Evolutionary conservation across 2,329 filamentous ascomycete genomes (phyloP).

Genomic region (Davidsoniella virescens): DNA sequence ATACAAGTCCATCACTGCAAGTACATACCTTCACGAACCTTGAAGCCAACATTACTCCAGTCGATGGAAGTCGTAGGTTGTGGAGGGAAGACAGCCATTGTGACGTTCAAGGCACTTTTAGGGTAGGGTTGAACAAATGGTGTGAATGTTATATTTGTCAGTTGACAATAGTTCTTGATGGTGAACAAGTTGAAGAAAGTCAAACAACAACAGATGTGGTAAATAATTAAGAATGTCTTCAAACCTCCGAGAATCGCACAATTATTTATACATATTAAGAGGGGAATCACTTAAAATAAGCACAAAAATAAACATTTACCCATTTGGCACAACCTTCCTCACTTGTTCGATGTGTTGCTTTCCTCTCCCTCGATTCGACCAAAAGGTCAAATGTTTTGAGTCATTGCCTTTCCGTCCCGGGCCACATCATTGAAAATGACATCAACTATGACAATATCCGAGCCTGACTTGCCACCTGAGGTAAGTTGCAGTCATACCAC

Average conservation of each 20-base stretch:
- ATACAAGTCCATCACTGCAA: neutral
- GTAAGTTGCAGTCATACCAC: too few relatives aligned
- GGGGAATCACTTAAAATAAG: neutral
- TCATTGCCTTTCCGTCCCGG: too few relatives aligned
- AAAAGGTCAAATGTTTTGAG: too few relatives aligned
- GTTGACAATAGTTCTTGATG: neutral
- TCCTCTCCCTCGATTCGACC: too few relatives aligned
- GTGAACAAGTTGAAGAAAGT: neutral
- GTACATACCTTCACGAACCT: slow-evolving; percentile 63
- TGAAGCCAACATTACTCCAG: slow-evolving; percentile 88
- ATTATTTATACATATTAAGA: too few relatives aligned
- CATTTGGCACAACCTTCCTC: neutral
- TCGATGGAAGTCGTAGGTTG: slow-evolving; percentile 70
- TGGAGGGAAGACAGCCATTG: slow-evolving; percentile 46
- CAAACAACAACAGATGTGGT: neutral
- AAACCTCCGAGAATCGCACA: too few relatives aligned
- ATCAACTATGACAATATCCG: too few relatives aligned
- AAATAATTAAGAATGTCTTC: too few relatives aligned
- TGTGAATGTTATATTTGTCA: neutral
- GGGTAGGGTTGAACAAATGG: too few relatives aligned
- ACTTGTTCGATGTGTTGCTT: too few relatives aligned
- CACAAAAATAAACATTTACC: neutral
- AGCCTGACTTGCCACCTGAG: too few relatives aligned
- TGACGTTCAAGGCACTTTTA: neutral
- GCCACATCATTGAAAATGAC: too few relatives aligned